A percentile compares a stretch with the other conserved stretches of the same genome.
phyloP scores from a whole-genome alignment of 2,329 filamentous ascomycete species.

The Aureobasidium sp. region DNA sequence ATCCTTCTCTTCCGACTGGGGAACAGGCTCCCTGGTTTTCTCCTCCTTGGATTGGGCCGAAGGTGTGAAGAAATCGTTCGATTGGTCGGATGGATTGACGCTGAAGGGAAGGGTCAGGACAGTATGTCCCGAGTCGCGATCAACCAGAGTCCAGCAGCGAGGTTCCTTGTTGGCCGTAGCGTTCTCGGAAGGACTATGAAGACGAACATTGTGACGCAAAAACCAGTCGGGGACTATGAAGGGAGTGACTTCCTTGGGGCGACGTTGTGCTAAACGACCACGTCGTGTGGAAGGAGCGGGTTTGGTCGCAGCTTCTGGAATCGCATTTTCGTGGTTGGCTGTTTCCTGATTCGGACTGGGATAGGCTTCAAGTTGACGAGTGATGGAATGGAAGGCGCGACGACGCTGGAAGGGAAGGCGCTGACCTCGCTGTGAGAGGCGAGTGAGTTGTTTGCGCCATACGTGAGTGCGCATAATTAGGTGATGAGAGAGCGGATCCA shows the following conservation, averaged over 20 bases:
- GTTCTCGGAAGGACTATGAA: conserved; percentile 15
- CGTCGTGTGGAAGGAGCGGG: not conserved
- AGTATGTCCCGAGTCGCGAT: conserved; percentile 8
- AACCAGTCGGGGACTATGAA: conserved; percentile 32
- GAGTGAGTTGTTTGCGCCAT: conserved; percentile 18
- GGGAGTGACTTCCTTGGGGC: conserved; percentile 10
- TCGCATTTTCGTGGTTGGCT: not conserved
- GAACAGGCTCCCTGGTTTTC: not conserved
- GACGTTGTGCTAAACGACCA: not conserved
- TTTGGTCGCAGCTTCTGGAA: not conserved
- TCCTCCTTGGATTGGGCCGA: not conserved
- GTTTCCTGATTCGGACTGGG: not conserved
- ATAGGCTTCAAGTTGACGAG: conserved; percentile 14
- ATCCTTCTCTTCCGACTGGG: not conserved
- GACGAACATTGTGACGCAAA: conserved; percentile 30
- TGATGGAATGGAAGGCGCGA: conserved; percentile 22
- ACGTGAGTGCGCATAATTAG: conserved; percentile 18
- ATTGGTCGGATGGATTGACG: not conserved
- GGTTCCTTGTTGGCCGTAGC: not conserved
- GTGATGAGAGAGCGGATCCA: not conserved
- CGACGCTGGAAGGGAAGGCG: conserved; percentile 13
- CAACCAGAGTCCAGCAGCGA: conserved; percentile 10
- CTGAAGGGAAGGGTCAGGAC: conserved; percentile 10
- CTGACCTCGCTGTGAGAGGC: conserved; percentile 16
- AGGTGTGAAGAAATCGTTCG: conserved; percentile 1